A percentile compares a stretch with the other conserved stretches of the same genome.
phyloP scores from a whole-genome alignment of 805 yeast species.

The Saccharomycopsis sp. region DNA sequence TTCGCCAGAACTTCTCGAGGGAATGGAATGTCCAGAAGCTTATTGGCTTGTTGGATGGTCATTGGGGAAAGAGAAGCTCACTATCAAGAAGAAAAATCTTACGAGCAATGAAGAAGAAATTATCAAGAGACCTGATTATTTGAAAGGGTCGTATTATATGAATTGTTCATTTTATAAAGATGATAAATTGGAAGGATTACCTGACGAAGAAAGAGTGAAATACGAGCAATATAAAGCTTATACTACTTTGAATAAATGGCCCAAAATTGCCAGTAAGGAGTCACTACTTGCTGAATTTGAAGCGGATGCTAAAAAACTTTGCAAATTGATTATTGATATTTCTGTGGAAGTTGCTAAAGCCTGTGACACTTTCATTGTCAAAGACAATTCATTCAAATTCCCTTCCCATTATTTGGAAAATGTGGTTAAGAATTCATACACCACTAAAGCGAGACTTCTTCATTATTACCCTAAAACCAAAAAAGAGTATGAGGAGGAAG shows the following conservation, averaged over 20 bases:
- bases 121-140: constrained; percentile 29
- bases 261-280: constrained; percentile 25
- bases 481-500: constrained; percentile 7
- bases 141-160: constrained; percentile 52
- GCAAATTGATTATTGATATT: constrained; percentile 40
- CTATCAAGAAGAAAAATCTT: constrained; percentile 32
- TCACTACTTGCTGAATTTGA: constrained; percentile 30
- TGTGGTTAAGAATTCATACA: constrained; percentile 42
- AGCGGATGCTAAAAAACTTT: constrained; percentile 32
- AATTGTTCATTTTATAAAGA: constrained; percentile 50
- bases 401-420: constrained; percentile 34
- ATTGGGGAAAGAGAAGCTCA: constrained; percentile 45
- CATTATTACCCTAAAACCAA: constrained; percentile 41
- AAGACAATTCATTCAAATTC: constrained; percentile 23
- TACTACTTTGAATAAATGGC: constrained; percentile 49
- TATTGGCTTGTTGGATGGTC: constrained; percentile 58
- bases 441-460: constrained; percentile 50
- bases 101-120: background rate
- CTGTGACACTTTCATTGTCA: constrained; percentile 41
- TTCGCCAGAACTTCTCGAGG: constrained; percentile 29
- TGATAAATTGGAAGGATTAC: constrained; percentile 40
- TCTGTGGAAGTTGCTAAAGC: constrained; percentile 46
- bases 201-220: constrained; percentile 27
- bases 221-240: constrained; percentile 36
- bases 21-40: constrained; percentile 42